These are phyloP conservation scores for Claviceps sp. DNA, from an alignment of 2,329 filamentous ascomycete genomes.

Conservation along the genomic window DNA sequence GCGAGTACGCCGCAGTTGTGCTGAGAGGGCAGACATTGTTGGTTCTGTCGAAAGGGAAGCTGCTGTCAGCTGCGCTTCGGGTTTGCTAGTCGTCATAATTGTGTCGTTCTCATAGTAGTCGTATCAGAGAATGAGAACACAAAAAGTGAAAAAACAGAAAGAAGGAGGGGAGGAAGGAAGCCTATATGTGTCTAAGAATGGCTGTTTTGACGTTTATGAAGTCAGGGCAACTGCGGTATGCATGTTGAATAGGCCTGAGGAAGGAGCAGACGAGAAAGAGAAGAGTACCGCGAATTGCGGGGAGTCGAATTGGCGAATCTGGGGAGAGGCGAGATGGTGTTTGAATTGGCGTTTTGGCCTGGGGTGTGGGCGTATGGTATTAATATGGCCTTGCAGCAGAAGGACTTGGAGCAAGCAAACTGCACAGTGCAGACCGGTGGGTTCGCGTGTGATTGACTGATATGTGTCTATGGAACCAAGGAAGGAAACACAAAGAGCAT, in stretches of 20 bases:
- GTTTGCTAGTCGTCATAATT: conserved; percentile 13
- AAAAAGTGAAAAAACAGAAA: neutral
- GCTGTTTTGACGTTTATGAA: conserved; percentile 26
- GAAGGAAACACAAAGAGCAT: neutral
- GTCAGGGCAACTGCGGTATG: conserved; percentile 18
- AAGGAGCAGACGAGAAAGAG: conserved; percentile 6
- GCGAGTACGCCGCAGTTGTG: conserved; percentile 27
- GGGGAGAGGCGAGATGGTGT: conserved; percentile 1
- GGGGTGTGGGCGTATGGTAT: conserved; percentile 1
- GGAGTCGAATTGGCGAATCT: conserved; percentile 7
- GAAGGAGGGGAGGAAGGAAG: conserved; percentile 10
- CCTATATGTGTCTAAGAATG: conserved; percentile 13
- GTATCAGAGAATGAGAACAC: conserved; percentile 6
- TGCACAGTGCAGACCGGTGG: conserved; percentile 1
- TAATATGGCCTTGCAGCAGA: neutral
- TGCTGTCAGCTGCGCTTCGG: conserved; percentile 13
- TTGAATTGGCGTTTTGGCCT: conserved; percentile 1
- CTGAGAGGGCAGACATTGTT: conserved; percentile 29
- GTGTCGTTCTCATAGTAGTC: conserved; percentile 10
- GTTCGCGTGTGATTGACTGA: neutral
- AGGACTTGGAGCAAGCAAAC: neutral
- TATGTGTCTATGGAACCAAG: neutral
- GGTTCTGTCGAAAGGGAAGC: conserved; percentile 16
- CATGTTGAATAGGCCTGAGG: conserved; percentile 21
- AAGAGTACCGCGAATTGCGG: conserved; percentile 5